phyloP scores from a whole-genome alignment of 2,329 filamentous ascomycete species.

The Diaporthe destruens region DNA sequence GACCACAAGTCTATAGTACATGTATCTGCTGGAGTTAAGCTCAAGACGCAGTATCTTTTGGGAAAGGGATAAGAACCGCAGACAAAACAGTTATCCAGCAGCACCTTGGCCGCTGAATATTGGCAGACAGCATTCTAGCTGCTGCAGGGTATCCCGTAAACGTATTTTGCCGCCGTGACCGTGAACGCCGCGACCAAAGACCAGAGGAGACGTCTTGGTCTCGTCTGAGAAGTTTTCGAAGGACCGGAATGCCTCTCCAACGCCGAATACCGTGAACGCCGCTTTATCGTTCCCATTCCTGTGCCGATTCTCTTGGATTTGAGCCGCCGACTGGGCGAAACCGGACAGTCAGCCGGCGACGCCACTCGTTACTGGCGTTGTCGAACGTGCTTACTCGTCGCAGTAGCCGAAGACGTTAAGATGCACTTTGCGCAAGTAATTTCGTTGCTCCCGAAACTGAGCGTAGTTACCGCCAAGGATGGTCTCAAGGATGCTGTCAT shows the following conservation, averaged over 20 bases:
- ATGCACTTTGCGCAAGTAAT: slow-evolving; percentile 69
- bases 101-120: slow-evolving; percentile 14
- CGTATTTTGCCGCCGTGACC: slow-evolving; percentile 31
- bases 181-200: slow-evolving; percentile 36
- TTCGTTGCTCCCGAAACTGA: slow-evolving; percentile 77
- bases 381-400: slow-evolving; percentile 45
- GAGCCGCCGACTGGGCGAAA: neutral
- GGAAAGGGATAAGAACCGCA: slow-evolving; percentile 29
- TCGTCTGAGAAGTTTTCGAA: slow-evolving; percentile 11
- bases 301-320: neutral
- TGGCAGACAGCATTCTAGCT: slow-evolving; percentile 32
- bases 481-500: slow-evolving; percentile 74
- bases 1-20: slow-evolving; percentile 41
- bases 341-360: neutral
- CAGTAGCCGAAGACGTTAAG: slow-evolving; percentile 54
- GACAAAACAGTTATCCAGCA: slow-evolving; percentile 18
- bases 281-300: neutral
- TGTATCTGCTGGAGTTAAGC: slow-evolving; percentile 43
- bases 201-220: slow-evolving; percentile 12
- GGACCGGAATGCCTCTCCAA: slow-evolving; percentile 3
- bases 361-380: neutral
- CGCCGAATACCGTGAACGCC: neutral
- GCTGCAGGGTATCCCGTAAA: slow-evolving; percentile 41
- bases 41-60: slow-evolving; percentile 34
- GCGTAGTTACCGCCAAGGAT: slow-evolving; percentile 85